Base-by-base conservation (phyloP, 2,329 filamentous ascomycete species). In the Hypoxylon sp. region DNA sequence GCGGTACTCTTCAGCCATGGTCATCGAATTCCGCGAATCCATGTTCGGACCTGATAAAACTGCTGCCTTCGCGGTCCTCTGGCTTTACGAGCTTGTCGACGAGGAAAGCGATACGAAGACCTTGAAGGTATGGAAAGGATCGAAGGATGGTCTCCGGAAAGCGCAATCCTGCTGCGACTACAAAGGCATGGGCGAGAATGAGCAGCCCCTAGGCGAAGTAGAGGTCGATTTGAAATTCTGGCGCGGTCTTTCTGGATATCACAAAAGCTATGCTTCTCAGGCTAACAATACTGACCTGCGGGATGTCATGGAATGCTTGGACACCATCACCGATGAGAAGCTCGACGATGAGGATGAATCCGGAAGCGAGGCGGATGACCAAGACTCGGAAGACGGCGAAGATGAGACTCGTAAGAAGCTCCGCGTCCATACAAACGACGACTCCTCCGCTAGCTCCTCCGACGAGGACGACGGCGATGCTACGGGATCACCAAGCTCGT, bases 41-140 rank as follows among this genome's bases (percentile, higher is more conserved):
- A 81, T 81, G 6, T 59, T 86, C 53, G 73, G 87, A 36, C 75
- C 80, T 0, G 87, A 90, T 55, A 85, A 84, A 61, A 88, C 86
- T 0, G 80, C 84, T 1, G 90, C 88, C 0, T 91, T 91, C 72
- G 84, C 85, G 5, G 83, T 91, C 2, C 79, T 92, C 1, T 93
- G 91, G 91, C 82, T 93, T 17, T 87, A 88, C 68, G 87, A 92
- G n/a, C 81, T 93, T 0, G 80, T 84, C 0, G 91, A 93, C 63
- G 91, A 92, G 65, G 87, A 91, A 72, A 84, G 89, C 57, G 80
- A 83, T 46, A 87, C 84, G 0, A 72, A 91, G 7, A 83, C 82
- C 3, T 75, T 93, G 2, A 79, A 87, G 4, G 85, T 93, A 2
- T 93, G 89, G 88, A 90, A 89, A 74, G 89, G 90, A 23, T 85